Evolutionary conservation across 176 grass and related monocot species (phyloP), one percentile per base, ranked within the genome.

Genomic region (Avena sativa): DNA sequence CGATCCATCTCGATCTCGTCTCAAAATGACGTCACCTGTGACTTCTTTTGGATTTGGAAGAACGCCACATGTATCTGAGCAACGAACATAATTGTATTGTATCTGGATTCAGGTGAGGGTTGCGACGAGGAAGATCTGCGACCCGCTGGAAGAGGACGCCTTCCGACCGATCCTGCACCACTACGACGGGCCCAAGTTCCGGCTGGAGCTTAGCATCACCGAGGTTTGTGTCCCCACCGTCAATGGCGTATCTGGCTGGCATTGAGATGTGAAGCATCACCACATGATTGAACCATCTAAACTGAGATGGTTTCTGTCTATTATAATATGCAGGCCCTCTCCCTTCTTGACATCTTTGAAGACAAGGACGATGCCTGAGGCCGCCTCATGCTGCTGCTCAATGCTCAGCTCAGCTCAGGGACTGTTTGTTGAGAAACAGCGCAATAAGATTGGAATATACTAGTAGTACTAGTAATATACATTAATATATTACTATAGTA

Each of bases 141-240:
- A 93, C 40, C 94, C 97, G 1, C 81, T 99, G 59, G 97, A 99
- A 80, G 97, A 99, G 89, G 97, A 99, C 75, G 92, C 97, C 19
- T 99, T 99, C 88, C 81, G 97, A 14, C 97, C 97, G 1, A 93
- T 99, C 81, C 94, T 99, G n/a, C 97, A 99, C 80, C 97, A 99
- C 92, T 99, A 99, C 50, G 97, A 99, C 48, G 97, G 97, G 20
- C 97, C 97, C 30, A 99, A 99, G 67, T 99, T 99, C 91, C 79
- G 97, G n/a, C 87, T 99, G 38, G 94, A 99, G 88, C 89, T 99
- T 52, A 92, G 89, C 80, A 89, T 99, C 78, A 78, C 85, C 6
- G 97, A 99, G 94, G 93, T 95, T 82, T 52, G 76, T 79, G 43
- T 17, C 16, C 55, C 16, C 55, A 8, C 60, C 15, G 38, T 46